phyloP scores from a whole-genome alignment of 2,329 filamentous ascomycete genomes.

The Monascus ruber region DNA sequence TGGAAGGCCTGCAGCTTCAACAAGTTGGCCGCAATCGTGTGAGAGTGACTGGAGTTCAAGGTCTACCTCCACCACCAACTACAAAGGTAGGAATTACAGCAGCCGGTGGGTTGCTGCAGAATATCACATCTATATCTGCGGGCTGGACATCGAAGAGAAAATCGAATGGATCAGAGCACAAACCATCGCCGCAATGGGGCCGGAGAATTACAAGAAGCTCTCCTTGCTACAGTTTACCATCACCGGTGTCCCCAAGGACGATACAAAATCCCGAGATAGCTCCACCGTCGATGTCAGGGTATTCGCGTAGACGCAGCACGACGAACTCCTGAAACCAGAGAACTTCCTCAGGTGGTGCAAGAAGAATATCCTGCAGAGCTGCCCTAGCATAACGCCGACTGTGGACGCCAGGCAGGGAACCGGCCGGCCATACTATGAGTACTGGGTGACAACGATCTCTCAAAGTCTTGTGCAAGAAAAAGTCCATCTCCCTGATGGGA shows the following conservation, averaged over 20 bases:
- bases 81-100: slow-evolving; percentile 41
- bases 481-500: too few species aligned
- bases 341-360: slow-evolving; percentile 25
- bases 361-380: slow-evolving; percentile 31
- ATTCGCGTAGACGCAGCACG: slow-evolving; percentile 35
- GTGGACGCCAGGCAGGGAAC: slow-evolving; percentile 22
- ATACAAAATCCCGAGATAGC: slow-evolving; percentile 31
- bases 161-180: slow-evolving; percentile 36
- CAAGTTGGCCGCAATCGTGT: too few species aligned
- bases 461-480: too few species aligned
- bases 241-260: slow-evolving; percentile 16
- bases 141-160: slow-evolving; percentile 36
- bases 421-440: too few species aligned
- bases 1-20: too few species aligned
- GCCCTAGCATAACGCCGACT: slow-evolving; percentile 27
- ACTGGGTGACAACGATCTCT: too few species aligned
- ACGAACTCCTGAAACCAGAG: slow-evolving; percentile 20
- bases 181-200: slow-evolving; percentile 27
- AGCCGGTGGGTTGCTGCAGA: slow-evolving; percentile 38
- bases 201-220: slow-evolving; percentile 21
- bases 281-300: slow-evolving; percentile 32
- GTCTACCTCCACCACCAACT: slow-evolving; percentile 37
- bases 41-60: slow-evolving; percentile 26
- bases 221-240: slow-evolving; percentile 17
- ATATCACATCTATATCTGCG: slow-evolving; percentile 33